These are phyloP conservation scores for Lepiota brunneoincarnata DNA, from an alignment of 768 basidiomycete genomes.

Conservation along the genomic window DNA sequence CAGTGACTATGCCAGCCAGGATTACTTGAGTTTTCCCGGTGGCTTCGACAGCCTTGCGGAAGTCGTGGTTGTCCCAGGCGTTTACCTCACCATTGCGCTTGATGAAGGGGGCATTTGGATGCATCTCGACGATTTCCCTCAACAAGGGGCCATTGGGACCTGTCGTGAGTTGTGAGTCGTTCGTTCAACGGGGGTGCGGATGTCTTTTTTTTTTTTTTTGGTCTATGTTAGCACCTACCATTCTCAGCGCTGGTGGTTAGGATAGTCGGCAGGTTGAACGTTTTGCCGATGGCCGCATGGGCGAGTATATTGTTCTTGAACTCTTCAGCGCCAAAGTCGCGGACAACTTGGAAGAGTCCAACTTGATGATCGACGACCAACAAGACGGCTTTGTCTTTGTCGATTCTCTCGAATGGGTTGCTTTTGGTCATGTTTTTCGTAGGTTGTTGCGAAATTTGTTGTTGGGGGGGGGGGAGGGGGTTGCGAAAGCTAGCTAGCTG, in stretches of 20 bases:
- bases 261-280: constrained; percentile 43
- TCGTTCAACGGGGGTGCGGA: not conserved
- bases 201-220: too few species aligned
- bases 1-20: constrained; percentile 47
- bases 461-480: not conserved
- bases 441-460: not conserved
- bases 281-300: constrained; percentile 42
- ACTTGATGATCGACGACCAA: constrained; percentile 49
- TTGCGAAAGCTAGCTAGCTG: not conserved
- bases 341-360: constrained; percentile 44
- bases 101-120: constrained; percentile 42
- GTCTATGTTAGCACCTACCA: constrained; percentile 24
- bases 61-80: constrained; percentile 50
- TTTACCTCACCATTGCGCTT: constrained; percentile 48
- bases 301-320: constrained; percentile 45
- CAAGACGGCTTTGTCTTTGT: constrained; percentile 42
- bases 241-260: constrained; percentile 44
- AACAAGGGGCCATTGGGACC: constrained; percentile 50
- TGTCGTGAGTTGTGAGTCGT: too few species aligned
- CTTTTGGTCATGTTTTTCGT: not conserved
- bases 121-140: constrained; percentile 41
- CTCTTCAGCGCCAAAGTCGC: constrained; percentile 35
- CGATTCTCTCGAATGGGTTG: constrained; percentile 23
- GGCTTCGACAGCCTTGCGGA: constrained; percentile 42
- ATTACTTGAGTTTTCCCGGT: constrained; percentile 50